Base-by-base conservation (phyloP, 2,329 filamentous ascomycete genomes). In the Grosmannia serpens region DNA sequence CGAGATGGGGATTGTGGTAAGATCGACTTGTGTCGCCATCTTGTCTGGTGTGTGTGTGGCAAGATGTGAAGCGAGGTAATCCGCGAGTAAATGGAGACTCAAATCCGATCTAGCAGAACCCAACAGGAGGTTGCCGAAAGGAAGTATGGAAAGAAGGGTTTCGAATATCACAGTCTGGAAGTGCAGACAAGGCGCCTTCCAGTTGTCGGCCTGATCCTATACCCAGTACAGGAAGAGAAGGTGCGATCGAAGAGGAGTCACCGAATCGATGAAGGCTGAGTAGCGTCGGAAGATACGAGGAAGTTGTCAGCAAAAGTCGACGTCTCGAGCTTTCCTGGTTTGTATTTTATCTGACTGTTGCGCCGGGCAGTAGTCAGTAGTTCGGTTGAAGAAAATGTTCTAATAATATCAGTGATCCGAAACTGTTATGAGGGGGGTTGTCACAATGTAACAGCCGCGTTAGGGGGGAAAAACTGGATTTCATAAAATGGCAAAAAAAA, bases 1-100 rank as follows among this genome's bases (percentile, higher is more conserved):
- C 56, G 82, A 84, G 70, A 87, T 81, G 65, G 84, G 84, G 60
- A 87, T 86, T 56, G 83, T 86, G 60, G 82, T 84, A 61, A 86
- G 76, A 65, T 87, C 84, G 70, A 86, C 84, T 70, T 84, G 83
- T 67, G 81, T 71, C 54, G 74, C 68, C 74, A 76, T 76, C 54
- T 35, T 64, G 57, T 17, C 10, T 31, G 44, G 50, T 20, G 15
- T 22, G 41, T 3, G 22, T 6, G 33, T 13, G 35, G 3, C n/a
- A 26, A 7, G 31, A 17, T 20, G 15, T 41, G 22, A 22, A 53
- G 41, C n/a, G 33, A 31, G 57, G 26, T 33, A 27, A 1, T 26
- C 29, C 6, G 29, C 13, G 47, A 20, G 53, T 31, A 15, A 22
- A 47, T 29, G 27, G 11, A 1, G 46, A 22, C 15, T 31, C 33